Base-by-base conservation (phyloP, 2,329 filamentous ascomycete species). In the Neonectria magnoliae region DNA sequence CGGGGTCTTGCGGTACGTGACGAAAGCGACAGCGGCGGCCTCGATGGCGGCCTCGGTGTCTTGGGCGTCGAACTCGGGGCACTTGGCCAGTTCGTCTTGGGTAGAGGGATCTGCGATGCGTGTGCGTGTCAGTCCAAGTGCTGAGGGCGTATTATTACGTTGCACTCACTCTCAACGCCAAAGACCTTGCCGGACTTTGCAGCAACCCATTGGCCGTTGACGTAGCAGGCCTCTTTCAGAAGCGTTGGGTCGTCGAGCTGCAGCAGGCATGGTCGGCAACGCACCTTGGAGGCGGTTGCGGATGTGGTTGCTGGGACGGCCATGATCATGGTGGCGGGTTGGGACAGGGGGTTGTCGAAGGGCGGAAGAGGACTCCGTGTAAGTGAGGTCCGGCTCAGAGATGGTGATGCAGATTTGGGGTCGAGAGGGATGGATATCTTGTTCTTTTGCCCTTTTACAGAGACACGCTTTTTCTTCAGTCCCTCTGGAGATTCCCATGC, bases 141-240 rank as follows among this genome's bases (percentile, higher is more conserved):
- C 25, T n/a, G 25, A 33, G 33, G n/a, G 31, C 18, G 22, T 36
- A 36, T 13, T 36, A 13, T 13, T 13, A 54, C 61, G 65, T 62
- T 55, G 53, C 33, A 67, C 74, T 62, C 80, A 89, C 88, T 88
- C 69, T 85, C 83, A 62, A 94, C 89, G 72, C 92, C 86, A 76
- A 94, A 95, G 48, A 87, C 91, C 83, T 92, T 86, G 67, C 90
- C 89, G 1, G 90, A 92, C 72, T 88, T 85, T 65, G 91, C 91
- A 70, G 82, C 82, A 62, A 93, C 86, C 89, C 91, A 95, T 84
- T 93, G 84, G 73, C 92, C 92, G 77, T 94, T 91, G 74, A 94
- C 87, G 75, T 91, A 94, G 65, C 87, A 84, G 76, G 91, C 84
- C 67, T 86, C 85, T 78, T 91, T 93, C 72, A 94, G 84, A 54